Conservation (phyloP, 768 basidiomycete species). For the Ramaria rubella region DNA sequence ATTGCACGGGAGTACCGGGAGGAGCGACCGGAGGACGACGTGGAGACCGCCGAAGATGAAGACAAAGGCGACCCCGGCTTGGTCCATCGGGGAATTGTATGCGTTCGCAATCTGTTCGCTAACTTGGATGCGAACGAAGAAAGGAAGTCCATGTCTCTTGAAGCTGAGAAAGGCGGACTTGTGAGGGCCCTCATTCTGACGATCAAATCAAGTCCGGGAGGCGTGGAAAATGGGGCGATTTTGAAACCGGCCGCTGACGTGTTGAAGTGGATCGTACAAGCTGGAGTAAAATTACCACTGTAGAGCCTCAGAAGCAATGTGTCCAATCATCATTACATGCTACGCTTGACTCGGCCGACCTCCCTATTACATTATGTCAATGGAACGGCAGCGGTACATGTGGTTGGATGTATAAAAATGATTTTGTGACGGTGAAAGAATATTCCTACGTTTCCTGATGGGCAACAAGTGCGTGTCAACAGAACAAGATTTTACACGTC, state of each 20-base stretch:
- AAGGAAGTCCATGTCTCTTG: conserved; percentile 40
- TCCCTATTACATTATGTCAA: too few species aligned
- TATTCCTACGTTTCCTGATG: too few species aligned
- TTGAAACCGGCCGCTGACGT: conserved; percentile 45
- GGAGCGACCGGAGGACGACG: conserved; percentile 33
- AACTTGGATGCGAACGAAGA: conserved; percentile 36
- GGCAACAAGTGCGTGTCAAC: too few species aligned
- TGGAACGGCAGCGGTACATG: too few species aligned
- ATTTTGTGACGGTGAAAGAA: too few species aligned
- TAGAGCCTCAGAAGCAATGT: not conserved
- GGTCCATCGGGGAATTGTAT: conserved; percentile 73
- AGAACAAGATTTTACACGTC: too few species aligned
- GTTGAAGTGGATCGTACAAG: conserved; percentile 36
- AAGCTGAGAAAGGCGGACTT: conserved; percentile 49
- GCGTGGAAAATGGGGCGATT: conserved; percentile 30
- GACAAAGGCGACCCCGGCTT: conserved; percentile 48
- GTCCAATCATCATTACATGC: too few species aligned
- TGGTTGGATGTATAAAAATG: too few species aligned
- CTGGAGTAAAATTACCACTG: conserved; percentile 8
- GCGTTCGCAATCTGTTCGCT: conserved; percentile 55
- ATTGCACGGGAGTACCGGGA: conserved; percentile 29
- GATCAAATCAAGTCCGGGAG: conserved; percentile 36
- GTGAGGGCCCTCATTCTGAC: conserved; percentile 44
- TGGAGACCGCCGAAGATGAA: conserved; percentile 6
- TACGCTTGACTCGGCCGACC: too few species aligned